Evolutionary conservation across 768 basidiomycete species (phyloP).

Genomic region (Tricholoma saponaceum): DNA sequence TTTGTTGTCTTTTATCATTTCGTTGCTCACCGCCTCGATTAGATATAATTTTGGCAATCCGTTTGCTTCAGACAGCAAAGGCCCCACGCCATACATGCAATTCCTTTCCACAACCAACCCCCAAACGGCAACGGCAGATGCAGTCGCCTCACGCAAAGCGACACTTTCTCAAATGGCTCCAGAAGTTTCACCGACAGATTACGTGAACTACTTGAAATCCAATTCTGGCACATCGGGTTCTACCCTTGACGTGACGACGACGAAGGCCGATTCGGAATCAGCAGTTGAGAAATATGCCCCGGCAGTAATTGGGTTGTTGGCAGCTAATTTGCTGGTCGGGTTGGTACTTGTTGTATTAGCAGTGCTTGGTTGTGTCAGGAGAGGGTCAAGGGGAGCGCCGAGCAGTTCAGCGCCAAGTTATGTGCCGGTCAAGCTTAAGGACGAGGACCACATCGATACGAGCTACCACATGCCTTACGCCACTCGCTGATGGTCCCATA

Average conservation of each 20-base stretch:
- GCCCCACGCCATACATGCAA: slow-evolving; percentile 33
- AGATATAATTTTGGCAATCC: slow-evolving; percentile 42
- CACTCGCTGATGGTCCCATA: not conserved
- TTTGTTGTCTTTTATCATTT: not conserved
- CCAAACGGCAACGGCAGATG: slow-evolving; percentile 28
- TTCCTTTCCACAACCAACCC: slow-evolving; percentile 33
- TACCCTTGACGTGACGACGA: slow-evolving; percentile 6
- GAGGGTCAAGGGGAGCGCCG: slow-evolving; percentile 8
- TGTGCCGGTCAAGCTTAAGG: not conserved
- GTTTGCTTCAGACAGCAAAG: slow-evolving; percentile 10
- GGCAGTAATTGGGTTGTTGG: slow-evolving; percentile 22
- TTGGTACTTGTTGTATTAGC: slow-evolving; percentile 20
- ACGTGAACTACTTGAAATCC: slow-evolving; percentile 6
- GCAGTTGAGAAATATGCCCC: slow-evolving; percentile 20
- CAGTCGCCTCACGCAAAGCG: slow-evolving; percentile 21
- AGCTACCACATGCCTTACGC: not conserved
- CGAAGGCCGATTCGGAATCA: slow-evolving; percentile 10
- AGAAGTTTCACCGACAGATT: slow-evolving; percentile 23
- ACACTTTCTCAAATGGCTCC: slow-evolving; percentile 20
- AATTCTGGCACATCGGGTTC: slow-evolving; percentile 8
- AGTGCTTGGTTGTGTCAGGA: slow-evolving; percentile 21
- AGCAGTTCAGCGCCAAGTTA: not conserved
- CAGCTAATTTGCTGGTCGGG: slow-evolving; percentile 22
- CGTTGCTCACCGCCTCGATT: not conserved
- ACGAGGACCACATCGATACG: not conserved